A percentile compares a stretch with the other conserved stretches of the same genome.
These are phyloP conservation scores for Beta vulgaris DNA, from an alignment of 148 eudicot genomes.

Conservation along the genomic window DNA sequence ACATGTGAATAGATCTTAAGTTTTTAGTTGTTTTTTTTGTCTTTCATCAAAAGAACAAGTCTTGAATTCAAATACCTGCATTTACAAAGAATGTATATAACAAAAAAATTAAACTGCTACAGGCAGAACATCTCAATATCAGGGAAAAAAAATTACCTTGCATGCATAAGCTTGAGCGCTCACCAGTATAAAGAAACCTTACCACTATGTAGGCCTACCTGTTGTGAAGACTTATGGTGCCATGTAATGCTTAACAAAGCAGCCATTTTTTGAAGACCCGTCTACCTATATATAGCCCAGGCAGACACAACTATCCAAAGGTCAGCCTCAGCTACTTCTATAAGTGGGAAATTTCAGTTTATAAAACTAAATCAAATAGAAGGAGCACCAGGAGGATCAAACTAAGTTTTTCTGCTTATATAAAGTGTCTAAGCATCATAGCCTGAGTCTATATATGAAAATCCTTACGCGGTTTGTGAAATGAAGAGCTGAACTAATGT, in stretches of 20 bases:
- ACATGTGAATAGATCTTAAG: neutral
- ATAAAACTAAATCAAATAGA: too few relatives aligned
- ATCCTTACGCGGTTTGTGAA: neutral
- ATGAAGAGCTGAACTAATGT: neutral
- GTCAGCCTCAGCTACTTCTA: neutral
- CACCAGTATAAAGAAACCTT: neutral
- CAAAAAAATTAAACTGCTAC: neutral
- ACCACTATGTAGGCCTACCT: neutral
- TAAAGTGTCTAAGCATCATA: neutral
- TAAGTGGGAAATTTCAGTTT: too few relatives aligned
- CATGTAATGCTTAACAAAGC: neutral
- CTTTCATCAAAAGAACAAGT: neutral
- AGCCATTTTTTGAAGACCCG: neutral
- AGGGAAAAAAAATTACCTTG: neutral
- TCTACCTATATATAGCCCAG: neutral
- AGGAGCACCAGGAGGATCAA: too few relatives aligned
- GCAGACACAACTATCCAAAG: neutral
- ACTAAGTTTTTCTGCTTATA: neutral
- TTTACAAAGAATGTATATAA: neutral
- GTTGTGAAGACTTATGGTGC: neutral
- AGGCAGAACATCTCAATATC: neutral
- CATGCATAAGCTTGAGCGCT: neutral
- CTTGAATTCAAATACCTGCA: neutral
- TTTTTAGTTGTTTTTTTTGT: neutral
- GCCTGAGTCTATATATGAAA: neutral